A percentile compares a stretch with the other conserved stretches of the same genome.
phyloP scores from a whole-genome alignment of 768 basidiomycete species.

The Pisolithus marmoratus region DNA sequence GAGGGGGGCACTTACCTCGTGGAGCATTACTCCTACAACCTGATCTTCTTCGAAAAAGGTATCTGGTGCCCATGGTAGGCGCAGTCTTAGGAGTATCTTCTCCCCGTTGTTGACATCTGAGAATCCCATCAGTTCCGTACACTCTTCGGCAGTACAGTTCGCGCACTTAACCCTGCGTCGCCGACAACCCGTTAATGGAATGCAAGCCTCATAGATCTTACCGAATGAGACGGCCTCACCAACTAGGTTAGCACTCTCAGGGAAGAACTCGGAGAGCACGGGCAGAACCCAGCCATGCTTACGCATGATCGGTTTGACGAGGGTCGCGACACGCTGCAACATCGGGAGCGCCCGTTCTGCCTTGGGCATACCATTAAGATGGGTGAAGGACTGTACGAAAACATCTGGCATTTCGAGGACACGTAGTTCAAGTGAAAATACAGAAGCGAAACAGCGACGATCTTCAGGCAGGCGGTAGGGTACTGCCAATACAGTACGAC shows the following conservation, averaged over 20 bases:
- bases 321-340: conserved; percentile 63
- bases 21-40: conserved; percentile 80
- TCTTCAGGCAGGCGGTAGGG: too few species aligned
- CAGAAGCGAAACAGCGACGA: neutral
- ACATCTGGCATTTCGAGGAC: conserved; percentile 42
- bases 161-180: conserved; percentile 34
- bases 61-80: conserved; percentile 61
- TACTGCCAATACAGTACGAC: too few species aligned
- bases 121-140: conserved; percentile 2
- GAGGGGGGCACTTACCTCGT: conserved; percentile 53
- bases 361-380: conserved; percentile 63
- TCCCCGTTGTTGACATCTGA: conserved; percentile 74
- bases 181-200: neutral
- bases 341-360: conserved; percentile 62
- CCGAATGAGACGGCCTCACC: conserved; percentile 41
- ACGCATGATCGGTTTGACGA: conserved; percentile 93
- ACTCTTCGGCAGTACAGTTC: conserved; percentile 1
- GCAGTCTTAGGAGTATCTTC: conserved; percentile 77
- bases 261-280: conserved; percentile 84
- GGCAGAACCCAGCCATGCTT: conserved; percentile 77
- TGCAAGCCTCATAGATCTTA: neutral
- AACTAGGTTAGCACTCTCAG: conserved; percentile 62
- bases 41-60: conserved; percentile 73
- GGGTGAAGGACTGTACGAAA: conserved; percentile 62
- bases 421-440: neutral